Evolutionary conservation across 2,329 filamentous ascomycete genomes (phyloP).

Genomic region (Torrubiellomyces zombiae): DNA sequence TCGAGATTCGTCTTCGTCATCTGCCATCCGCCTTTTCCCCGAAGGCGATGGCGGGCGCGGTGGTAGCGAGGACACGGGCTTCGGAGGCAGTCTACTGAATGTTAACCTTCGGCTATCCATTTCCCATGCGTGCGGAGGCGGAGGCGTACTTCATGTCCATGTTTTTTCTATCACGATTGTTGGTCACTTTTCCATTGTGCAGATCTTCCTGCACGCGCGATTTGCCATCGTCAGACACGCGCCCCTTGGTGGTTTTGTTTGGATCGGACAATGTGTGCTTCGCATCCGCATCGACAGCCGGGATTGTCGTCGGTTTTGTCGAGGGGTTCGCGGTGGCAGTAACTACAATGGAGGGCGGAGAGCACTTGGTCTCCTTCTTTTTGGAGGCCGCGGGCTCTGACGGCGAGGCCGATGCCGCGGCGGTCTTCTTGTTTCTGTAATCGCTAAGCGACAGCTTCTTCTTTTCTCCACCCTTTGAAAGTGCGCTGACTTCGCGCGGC

Average conservation of each 20-base stretch:
- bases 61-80: slow-evolving; percentile 19
- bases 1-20: slow-evolving; percentile 25
- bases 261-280: too few species aligned
- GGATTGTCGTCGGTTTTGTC: too few species aligned
- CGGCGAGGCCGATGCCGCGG: slow-evolving; percentile 17
- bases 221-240: too few species aligned
- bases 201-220: too few species aligned
- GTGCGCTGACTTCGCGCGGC: slow-evolving; percentile 19
- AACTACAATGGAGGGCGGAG: slow-evolving; percentile 8
- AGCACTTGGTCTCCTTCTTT: slow-evolving; percentile 16
- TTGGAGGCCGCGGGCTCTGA: slow-evolving; percentile 16
- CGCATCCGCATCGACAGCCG: too few species aligned
- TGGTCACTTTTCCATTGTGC: too few species aligned
- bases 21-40: slow-evolving; percentile 28
- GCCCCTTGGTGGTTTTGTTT: too few species aligned
- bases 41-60: slow-evolving; percentile 24
- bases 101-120: too few species aligned
- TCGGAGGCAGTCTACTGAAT: slow-evolving; percentile 16
- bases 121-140: too few species aligned
- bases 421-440: slow-evolving; percentile 37
- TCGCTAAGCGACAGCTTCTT: slow-evolving; percentile 43
- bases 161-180: slow-evolving; percentile 1
- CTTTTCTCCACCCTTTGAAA: slow-evolving; percentile 28
- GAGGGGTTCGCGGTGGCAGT: too few species aligned
- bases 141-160: slow-evolving; percentile 6